Evolutionary conservation across 306 rosid species (phyloP).

Genomic region (Trifolium dubium): DNA sequence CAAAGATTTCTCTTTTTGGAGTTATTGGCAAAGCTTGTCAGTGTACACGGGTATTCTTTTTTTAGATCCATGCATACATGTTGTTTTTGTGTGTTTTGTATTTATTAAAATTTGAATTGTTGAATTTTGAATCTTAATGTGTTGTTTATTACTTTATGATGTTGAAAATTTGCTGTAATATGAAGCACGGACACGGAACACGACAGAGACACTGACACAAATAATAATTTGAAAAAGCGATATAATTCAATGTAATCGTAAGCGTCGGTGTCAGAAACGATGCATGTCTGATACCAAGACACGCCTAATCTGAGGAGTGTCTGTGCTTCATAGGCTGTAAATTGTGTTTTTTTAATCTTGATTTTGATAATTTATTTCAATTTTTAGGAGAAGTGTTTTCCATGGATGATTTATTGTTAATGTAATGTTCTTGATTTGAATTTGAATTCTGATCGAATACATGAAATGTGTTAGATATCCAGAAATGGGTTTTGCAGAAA

Average conservation of each 20-base stretch:
- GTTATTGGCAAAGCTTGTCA: slow-evolving; percentile 60
- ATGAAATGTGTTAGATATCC: neutral
- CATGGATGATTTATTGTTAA: neutral
- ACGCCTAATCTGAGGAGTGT: no score
- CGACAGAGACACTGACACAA: no score
- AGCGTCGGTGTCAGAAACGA: no score
- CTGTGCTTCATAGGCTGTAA: neutral
- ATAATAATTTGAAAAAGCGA: no score
- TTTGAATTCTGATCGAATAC: neutral
- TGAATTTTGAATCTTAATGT: slow-evolving; percentile 21
- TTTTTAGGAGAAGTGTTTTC: neutral
- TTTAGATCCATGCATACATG: neutral
- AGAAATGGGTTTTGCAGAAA: neutral
- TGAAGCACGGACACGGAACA: no score
- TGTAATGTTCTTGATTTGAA: slow-evolving; percentile 7
- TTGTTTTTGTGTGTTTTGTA: neutral
- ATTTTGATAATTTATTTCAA: neutral
- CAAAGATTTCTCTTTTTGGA: slow-evolving; percentile 57
- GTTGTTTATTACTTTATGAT: neutral
- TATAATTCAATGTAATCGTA: no score
- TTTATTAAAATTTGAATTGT: slow-evolving; percentile 1
- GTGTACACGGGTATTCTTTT: slow-evolving; percentile 63
- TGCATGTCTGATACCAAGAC: no score
- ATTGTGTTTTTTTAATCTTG: neutral
- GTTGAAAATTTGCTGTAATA: no score